These are phyloP conservation scores for Escallonia herrerae DNA, from an alignment of 129 eudicot species.

Conservation along the genomic window DNA sequence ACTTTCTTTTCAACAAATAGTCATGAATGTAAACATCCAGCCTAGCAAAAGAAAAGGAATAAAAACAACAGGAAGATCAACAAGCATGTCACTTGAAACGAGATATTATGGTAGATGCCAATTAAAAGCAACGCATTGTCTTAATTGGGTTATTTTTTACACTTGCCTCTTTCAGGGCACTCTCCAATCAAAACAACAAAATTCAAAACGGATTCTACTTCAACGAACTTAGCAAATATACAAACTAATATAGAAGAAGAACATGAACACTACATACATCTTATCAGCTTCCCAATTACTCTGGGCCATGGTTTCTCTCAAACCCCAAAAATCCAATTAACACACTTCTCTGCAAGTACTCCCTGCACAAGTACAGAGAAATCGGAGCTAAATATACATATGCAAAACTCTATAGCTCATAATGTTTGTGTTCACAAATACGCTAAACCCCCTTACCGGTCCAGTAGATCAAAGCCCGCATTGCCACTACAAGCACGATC, in stretches of 20 bases:
- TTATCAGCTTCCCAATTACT: conserved; percentile 99
- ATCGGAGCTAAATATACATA: not conserved
- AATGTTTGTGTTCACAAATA: not conserved
- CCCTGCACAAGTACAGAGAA: conserved; percentile 19
- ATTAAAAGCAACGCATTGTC: too few relatives aligned
- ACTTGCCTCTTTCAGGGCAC: not conserved
- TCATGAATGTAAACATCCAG: conserved; percentile 98
- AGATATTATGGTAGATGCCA: too few relatives aligned
- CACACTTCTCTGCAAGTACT: conserved; percentile 14
- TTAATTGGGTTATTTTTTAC: not conserved
- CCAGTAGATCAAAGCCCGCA: conserved; percentile 25
- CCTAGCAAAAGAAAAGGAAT: conserved; percentile 39
- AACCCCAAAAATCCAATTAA: conserved; percentile 13
- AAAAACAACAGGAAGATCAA: conserved; percentile 4
- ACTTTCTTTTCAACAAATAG: conserved; percentile 78
- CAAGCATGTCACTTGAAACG: not conserved
- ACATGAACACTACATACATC: conserved; percentile 43
- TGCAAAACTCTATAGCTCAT: too few relatives aligned
- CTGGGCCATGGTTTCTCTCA: conserved; percentile 58
- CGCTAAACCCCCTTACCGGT: not conserved
- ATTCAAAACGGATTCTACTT: not conserved
- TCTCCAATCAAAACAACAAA: not conserved
- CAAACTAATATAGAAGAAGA: not conserved
- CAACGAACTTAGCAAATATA: not conserved
- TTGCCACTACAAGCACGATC: conserved; percentile 26